Evolutionary conservation across 2,329 filamentous ascomycete genomes (phyloP), one percentile per base, ranked within the genome.

Genomic region (Blastomyces parvus): DNA sequence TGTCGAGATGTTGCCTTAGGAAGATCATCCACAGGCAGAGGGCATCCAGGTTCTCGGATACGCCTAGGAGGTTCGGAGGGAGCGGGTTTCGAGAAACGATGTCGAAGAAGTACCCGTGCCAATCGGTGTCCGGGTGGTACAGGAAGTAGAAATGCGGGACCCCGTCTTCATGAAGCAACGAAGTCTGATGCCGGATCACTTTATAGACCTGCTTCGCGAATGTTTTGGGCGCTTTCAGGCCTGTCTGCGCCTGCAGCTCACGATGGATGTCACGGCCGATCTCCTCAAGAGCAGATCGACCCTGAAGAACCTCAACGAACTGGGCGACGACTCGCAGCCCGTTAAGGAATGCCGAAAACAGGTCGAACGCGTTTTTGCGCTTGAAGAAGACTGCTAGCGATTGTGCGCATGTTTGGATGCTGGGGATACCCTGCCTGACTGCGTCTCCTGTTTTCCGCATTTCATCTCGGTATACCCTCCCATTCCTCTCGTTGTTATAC

Each of bases 1-100:
- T 53, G 25, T 53, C 50, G 19, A 53, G 25, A 30, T 53, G 9
- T 19, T 53, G 50, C 30, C 50, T 53, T 4, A 53, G 50, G 50
- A 53, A 53, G 50, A 53, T 53, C 50, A 53, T 53, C 50, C 50
- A 53, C 25, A 53, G 50, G 17, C 50, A 53, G 14, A 53, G 50
- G 2, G 50, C 50, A 14, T 53, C 50, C 7, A 53, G 25, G 25
- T 53, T 53, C 19, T 53, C 50, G 13, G 50, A 53, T 17, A 53
- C 50, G 17, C 50, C 50, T 30, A 53, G 25, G 50, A 53, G 50
- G 22, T 53, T 53, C 25, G 25, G 50, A 6, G 50, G 25, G 27
- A 53, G 50, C 8, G 50, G 50, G 25, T 53, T 53, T 14, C 30
- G 50, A 6, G 50, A 53, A 53, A 53, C 50, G 50, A 53, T 53